Conservation (phyloP, 163 green algal species). For the Trebouxia gelatinosa region DNA sequence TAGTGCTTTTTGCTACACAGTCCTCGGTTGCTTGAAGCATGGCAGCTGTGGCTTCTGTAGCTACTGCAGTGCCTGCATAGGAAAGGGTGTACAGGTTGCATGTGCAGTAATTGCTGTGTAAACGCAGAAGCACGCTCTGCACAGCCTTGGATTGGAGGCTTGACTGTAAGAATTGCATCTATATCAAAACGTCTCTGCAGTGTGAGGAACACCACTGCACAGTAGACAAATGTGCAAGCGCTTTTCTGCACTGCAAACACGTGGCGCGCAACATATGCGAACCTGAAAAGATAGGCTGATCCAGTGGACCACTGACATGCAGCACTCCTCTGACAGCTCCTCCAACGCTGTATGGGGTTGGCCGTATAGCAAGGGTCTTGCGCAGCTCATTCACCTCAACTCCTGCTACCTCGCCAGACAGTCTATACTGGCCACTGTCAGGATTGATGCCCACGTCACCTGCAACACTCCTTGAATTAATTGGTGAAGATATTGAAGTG, state of each 20-base stretch:
- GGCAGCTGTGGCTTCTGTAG: conserved; percentile 40
- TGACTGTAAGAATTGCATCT: no score
- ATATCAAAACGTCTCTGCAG: no score
- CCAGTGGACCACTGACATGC: conserved; percentile 85
- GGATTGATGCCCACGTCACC: conserved; percentile 93
- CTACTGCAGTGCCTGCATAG: conserved; percentile 46
- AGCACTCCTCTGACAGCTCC: conserved; percentile 82
- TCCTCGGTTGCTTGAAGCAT: conserved; percentile 54
- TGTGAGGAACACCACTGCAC: no score
- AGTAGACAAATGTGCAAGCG: no score
- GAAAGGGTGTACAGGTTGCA: no score
- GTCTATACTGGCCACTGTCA: conserved; percentile 65
- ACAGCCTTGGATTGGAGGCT: no score
- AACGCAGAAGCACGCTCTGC: no score
- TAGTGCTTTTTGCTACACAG: conserved; percentile 46
- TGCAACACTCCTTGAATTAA: no score
- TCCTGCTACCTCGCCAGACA: conserved; percentile 58
- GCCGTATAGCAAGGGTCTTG: conserved; percentile 81
- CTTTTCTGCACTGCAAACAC: no score
- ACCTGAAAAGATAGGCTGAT: conserved; percentile 89
- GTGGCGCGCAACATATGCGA: no score
- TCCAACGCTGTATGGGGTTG: conserved; percentile 77
- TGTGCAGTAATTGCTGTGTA: no score
- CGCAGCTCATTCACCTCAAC: conserved; percentile 92
- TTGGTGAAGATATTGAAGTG: no score